phyloP scores from a whole-genome alignment of 495 filamentous ascomycete species.

The Daldinia grandis region DNA sequence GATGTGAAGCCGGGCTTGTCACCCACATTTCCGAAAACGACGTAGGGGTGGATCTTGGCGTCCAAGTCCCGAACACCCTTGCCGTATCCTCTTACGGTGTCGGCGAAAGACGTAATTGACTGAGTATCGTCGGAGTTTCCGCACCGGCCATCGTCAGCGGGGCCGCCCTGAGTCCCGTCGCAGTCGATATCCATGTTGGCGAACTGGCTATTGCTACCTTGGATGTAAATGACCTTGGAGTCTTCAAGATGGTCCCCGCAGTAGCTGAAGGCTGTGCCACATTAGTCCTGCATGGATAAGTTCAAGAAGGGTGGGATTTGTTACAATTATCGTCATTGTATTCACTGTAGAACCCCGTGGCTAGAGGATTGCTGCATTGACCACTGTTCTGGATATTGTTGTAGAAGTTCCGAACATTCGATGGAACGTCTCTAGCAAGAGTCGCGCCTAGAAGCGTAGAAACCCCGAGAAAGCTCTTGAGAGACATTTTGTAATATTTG shows the following conservation, averaged over 20 bases:
- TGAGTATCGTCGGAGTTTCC: conserved; percentile 61
- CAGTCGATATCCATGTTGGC: conserved; percentile 75
- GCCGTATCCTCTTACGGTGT: conserved; percentile 52
- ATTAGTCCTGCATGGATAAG: background rate
- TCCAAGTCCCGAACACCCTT: conserved; percentile 65
- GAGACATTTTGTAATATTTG: conserved; percentile 28
- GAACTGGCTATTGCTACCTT: conserved; percentile 44
- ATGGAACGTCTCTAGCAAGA: conserved; percentile 45
- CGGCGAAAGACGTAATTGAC: conserved; percentile 62
- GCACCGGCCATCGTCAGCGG: conserved; percentile 60
- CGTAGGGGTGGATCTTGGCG: conserved; percentile 68
- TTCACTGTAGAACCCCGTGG: conserved; percentile 49
- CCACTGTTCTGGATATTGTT: conserved; percentile 47
- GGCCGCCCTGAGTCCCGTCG: conserved; percentile 62
- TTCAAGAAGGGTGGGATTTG: background rate
- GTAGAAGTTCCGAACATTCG: conserved; percentile 49
- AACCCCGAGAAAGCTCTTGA: conserved; percentile 26
- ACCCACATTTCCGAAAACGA: conserved; percentile 70
- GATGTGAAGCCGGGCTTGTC: conserved; percentile 51
- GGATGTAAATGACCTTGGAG: conserved; percentile 50
- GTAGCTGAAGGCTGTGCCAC: conserved; percentile 47
- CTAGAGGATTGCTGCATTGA: conserved; percentile 46
- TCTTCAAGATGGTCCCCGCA: conserved; percentile 51
- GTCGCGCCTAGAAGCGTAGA: conserved; percentile 33
- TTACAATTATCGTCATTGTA: conserved; percentile 47